phyloP scores from a whole-genome alignment of 1,284 basidiomycete genomes.

The Puccinia polysora region DNA sequence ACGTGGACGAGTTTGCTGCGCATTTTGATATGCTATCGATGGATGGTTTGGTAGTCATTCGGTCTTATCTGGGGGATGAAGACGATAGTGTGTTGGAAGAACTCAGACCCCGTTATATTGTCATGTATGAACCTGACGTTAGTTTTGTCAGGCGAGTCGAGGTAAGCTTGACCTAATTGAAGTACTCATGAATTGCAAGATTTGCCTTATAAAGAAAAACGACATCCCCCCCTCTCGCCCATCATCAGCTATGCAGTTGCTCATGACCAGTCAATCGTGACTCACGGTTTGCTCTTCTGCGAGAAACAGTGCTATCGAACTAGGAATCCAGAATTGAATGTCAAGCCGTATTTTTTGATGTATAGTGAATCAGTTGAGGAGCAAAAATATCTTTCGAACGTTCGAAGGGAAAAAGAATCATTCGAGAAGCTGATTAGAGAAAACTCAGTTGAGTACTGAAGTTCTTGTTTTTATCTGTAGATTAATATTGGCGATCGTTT shows the following conservation, averaged over 20 bases:
- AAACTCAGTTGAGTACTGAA: slow-evolving; percentile 65
- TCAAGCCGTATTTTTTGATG: slow-evolving; percentile 93
- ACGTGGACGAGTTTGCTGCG: slow-evolving; percentile 63
- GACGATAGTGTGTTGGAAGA: slow-evolving; percentile 86
- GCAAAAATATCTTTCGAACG: slow-evolving; percentile 82
- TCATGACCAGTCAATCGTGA: background rate
- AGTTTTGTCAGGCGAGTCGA: slow-evolving; percentile 89
- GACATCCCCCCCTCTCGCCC: too few relatives aligned
- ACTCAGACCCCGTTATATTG: slow-evolving; percentile 80
- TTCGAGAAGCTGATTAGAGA: slow-evolving; percentile 92
- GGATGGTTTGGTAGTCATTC: slow-evolving; percentile 75
- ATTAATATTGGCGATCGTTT: background rate
- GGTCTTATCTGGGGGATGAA: slow-evolving; percentile 83
- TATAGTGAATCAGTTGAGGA: slow-evolving; percentile 92
- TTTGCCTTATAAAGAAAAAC: background rate
- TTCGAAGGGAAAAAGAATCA: slow-evolving; percentile 85
- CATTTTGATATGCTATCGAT: slow-evolving; percentile 76
- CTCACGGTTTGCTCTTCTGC: background rate
- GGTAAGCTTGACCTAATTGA: slow-evolving; percentile 57
- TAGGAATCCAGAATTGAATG: slow-evolving; percentile 69
- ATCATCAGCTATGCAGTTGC: too few relatives aligned
- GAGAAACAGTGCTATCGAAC: slow-evolving; percentile 73
- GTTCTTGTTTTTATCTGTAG: background rate
- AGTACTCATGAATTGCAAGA: too few relatives aligned
- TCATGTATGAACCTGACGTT: slow-evolving; percentile 92